A percentile compares a stretch with the other conserved stretches of the same genome.
phyloP scores from a whole-genome alignment of 257 asterid genomes.

The Solanum chiquidenum region DNA sequence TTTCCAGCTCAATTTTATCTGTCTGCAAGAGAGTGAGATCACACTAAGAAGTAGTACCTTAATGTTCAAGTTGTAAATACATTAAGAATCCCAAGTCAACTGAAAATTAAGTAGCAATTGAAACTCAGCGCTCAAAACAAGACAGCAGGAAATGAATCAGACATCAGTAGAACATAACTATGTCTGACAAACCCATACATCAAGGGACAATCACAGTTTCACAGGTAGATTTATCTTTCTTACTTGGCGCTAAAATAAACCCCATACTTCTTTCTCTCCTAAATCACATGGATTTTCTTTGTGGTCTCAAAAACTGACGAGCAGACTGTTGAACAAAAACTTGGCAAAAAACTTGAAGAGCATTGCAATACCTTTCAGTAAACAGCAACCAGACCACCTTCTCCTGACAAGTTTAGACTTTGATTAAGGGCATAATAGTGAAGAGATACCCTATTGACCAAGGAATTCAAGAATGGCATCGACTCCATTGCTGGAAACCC shows the following conservation, averaged over 20 bases:
- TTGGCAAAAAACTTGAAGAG: background rate
- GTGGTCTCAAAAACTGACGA: background rate
- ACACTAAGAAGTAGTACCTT: background rate
- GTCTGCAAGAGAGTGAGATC: constrained; percentile 41
- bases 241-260: background rate
- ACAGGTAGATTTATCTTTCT: background rate
- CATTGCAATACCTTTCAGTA: background rate
- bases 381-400: background rate
- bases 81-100: background rate
- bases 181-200: background rate
- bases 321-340: background rate
- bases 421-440: background rate
- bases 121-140: background rate
- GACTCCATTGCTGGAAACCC: background rate
- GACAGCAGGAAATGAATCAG: background rate
- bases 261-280: background rate
- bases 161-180: background rate
- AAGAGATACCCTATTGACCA: background rate
- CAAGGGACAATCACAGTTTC: background rate
- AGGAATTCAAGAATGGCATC: background rate
- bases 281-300: background rate
- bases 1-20: constrained; percentile 92
- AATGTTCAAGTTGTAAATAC: background rate
- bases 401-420: background rate
- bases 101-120: background rate